phyloP scores from a whole-genome alignment of 768 basidiomycete species.

The Tricholoma saponaceum region DNA sequence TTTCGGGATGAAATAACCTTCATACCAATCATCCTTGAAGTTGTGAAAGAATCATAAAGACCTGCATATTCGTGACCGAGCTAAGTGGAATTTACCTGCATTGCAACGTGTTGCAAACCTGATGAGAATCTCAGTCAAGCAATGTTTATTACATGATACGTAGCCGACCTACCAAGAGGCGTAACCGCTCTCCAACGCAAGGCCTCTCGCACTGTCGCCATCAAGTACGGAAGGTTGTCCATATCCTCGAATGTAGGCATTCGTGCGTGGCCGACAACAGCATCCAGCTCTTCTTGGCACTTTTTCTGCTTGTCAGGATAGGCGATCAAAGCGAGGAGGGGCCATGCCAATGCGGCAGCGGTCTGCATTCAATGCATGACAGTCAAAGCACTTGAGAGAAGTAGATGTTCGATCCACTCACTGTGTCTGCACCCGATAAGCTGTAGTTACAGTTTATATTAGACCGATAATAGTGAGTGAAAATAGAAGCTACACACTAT shows the following conservation, averaged over 20 bases:
- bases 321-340: neutral
- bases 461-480: neutral
- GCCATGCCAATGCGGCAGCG: neutral
- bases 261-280: slow-evolving; percentile 20
- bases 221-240: slow-evolving; percentile 23
- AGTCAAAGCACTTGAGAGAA: neutral
- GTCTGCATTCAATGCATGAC: neutral
- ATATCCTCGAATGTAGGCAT: slow-evolving; percentile 27
- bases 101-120: neutral
- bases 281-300: slow-evolving; percentile 29
- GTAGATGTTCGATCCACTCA: neutral
- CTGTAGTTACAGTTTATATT: neutral
- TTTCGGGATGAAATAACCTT: slow-evolving; percentile 12
- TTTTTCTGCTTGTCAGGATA: slow-evolving; percentile 27
- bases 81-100: neutral
- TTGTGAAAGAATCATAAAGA: neutral
- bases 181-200: slow-evolving; percentile 21
- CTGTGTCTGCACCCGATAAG: neutral
- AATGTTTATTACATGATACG: too few relatives aligned
- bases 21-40: slow-evolving; percentile 8
- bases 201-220: slow-evolving; percentile 25
- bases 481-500: neutral
- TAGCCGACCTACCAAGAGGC: slow-evolving; percentile 18
- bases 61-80: neutral
- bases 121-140: neutral